phyloP scores from a whole-genome alignment of 305 asterid species.

The Withania somnifera region DNA sequence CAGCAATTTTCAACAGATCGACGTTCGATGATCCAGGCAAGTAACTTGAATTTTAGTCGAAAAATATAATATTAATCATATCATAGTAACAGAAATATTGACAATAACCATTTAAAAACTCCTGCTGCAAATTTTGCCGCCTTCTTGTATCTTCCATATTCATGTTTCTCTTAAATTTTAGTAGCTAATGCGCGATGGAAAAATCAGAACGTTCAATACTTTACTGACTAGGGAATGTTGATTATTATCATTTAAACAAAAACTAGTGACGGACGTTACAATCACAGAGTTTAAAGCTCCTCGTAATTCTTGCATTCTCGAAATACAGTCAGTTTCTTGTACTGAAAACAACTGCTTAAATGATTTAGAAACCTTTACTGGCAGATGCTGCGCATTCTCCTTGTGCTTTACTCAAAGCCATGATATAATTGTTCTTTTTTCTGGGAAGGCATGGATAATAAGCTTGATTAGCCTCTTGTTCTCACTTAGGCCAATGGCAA shows the following conservation, averaged over 20 bases:
- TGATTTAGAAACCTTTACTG: neutral
- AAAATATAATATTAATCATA: neutral
- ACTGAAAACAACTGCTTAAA: neutral
- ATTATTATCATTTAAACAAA: neutral
- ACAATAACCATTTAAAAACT: neutral
- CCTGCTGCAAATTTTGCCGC: neutral
- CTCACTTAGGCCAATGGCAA: neutral
- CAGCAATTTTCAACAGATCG: constrained; percentile 59
- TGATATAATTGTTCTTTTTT: neutral
- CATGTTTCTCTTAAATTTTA: neutral
- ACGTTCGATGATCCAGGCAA: constrained; percentile 84
- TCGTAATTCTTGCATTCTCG: neutral
- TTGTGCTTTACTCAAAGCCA: neutral
- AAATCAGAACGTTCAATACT: neutral
- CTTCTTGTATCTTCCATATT: neutral
- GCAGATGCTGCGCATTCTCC: neutral
- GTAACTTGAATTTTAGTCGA: neutral
- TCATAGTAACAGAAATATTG: neutral
- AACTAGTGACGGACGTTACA: neutral
- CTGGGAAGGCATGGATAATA: neutral
- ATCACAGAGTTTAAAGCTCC: neutral
- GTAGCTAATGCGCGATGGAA: neutral
- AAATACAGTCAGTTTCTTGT: neutral
- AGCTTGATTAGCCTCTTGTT: neutral
- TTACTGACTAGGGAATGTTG: neutral